These are phyloP conservation scores for Aaosphaeria arxii DNA, from an alignment of 2,329 filamentous ascomycete genomes.

Conservation along the genomic window DNA sequence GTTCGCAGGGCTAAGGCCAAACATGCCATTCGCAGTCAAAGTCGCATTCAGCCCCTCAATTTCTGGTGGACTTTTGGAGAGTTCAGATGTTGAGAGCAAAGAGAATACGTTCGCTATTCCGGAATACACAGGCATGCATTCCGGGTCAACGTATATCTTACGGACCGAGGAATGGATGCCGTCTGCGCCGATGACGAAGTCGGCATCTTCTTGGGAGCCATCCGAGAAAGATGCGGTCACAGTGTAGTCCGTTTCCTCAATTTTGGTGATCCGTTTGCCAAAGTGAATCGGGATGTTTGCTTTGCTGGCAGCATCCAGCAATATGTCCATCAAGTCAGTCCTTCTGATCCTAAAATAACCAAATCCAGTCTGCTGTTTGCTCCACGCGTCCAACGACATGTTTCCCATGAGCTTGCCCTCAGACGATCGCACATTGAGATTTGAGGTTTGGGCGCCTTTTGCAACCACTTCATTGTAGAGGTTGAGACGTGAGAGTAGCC, in stretches of 20 bases:
- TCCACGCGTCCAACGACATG: constrained; percentile 24
- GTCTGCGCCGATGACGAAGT: constrained; percentile 41
- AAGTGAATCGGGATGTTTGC: constrained; percentile 38
- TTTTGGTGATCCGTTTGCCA: constrained; percentile 39
- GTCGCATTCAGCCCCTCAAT: constrained; percentile 12
- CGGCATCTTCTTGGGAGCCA: constrained; percentile 27
- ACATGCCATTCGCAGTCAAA: too few relatives aligned
- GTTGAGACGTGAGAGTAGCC: constrained; percentile 42
- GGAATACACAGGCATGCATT: constrained; percentile 36
- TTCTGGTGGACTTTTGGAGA: background rate
- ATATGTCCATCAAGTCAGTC: constrained; percentile 39
- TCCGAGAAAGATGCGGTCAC: constrained; percentile 40
- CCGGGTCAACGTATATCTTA: constrained; percentile 36
- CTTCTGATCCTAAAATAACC: constrained; percentile 38
- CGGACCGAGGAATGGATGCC: constrained; percentile 41
- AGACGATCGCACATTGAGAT: constrained; percentile 40
- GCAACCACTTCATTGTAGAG: constrained; percentile 38
- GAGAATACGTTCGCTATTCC: constrained; percentile 38
- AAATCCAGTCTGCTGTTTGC: constrained; percentile 40
- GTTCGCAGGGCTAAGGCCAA: too few relatives aligned
- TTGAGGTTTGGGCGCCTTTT: constrained; percentile 35
- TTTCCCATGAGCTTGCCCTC: constrained; percentile 32
- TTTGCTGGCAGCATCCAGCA: constrained; percentile 37
- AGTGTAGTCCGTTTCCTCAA: constrained; percentile 29
- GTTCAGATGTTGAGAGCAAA: constrained; percentile 27